These are phyloP conservation scores for Suillus luteus DNA, from an alignment of 768 basidiomycete species.

Conservation along the genomic window DNA sequence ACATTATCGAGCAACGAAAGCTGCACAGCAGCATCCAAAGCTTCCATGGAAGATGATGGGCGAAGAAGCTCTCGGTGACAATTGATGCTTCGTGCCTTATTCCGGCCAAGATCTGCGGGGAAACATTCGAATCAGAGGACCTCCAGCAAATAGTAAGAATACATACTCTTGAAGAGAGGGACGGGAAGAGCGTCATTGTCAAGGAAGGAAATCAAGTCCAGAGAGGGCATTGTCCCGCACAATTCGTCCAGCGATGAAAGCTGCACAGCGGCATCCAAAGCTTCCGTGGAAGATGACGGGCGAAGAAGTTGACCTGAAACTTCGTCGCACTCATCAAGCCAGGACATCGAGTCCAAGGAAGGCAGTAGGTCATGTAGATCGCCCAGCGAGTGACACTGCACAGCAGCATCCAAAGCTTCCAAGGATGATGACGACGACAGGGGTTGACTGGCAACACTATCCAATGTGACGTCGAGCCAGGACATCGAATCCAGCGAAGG, in stretches of 20 bases:
- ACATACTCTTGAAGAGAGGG: neutral
- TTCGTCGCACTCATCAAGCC: neutral
- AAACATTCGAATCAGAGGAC: neutral
- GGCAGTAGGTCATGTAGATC: neutral
- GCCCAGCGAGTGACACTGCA: neutral
- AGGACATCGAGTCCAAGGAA: conserved; percentile 1
- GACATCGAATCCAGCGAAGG: conserved; percentile 1
- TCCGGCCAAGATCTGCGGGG: neutral
- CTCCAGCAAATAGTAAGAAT: neutral
- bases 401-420: neutral
- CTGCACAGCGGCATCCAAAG: conserved; percentile 4
- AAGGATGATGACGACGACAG: neutral
- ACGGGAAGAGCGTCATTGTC: neutral
- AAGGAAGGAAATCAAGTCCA: conserved; percentile 2
- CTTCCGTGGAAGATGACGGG: neutral
- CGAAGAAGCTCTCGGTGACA: neutral
- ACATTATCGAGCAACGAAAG: neutral
- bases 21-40: neutral
- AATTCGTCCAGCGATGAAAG: neutral
- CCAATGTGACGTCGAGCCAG: neutral
- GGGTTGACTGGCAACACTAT: neutral
- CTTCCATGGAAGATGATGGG: neutral
- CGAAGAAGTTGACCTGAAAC: neutral
- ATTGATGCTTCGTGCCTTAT: neutral
- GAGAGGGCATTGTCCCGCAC: neutral